Conservation (phyloP, 75 land plant species). For the Cryptomeria japonica region DNA sequence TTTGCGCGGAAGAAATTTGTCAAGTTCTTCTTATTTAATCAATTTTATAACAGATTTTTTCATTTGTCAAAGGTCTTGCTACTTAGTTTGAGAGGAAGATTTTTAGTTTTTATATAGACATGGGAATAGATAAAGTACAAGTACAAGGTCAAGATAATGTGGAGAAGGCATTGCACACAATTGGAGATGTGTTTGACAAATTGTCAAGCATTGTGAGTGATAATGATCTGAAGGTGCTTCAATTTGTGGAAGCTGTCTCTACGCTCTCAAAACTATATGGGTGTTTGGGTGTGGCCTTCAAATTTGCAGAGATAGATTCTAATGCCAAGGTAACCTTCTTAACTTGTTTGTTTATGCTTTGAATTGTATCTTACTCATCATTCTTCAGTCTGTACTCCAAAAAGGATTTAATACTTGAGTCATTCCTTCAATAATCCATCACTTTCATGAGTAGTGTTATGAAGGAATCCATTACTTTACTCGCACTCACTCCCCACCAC, state of each 20-base stretch:
- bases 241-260: conserved; percentile 62
- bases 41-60: no score
- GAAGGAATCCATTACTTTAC: no score
- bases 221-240: conserved; percentile 28
- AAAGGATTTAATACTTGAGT: no score
- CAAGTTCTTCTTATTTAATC: background rate
- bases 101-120: background rate
- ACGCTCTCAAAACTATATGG: conserved; percentile 70
- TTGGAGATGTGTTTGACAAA: conserved; percentile 1
- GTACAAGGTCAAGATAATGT: background rate
- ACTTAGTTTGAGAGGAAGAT: background rate
- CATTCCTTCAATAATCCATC: no score
- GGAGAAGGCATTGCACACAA: background rate
- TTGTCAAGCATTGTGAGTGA: background rate
- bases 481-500: no score
- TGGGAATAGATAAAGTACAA: background rate
- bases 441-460: no score
- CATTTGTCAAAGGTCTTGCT: background rate
- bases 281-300: conserved; percentile 86
- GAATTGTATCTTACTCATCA: background rate
- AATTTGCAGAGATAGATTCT: conserved; percentile 84
- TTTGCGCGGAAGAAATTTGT: no score
- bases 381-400: background rate
- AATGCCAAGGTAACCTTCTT: conserved; percentile 54
- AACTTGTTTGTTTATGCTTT: background rate